A percentile compares a stretch with the other conserved stretches of the same genome.
These are phyloP conservation scores for Irpex sp. DNA, from an alignment of 1,284 basidiomycete species.

Conservation along the genomic window DNA sequence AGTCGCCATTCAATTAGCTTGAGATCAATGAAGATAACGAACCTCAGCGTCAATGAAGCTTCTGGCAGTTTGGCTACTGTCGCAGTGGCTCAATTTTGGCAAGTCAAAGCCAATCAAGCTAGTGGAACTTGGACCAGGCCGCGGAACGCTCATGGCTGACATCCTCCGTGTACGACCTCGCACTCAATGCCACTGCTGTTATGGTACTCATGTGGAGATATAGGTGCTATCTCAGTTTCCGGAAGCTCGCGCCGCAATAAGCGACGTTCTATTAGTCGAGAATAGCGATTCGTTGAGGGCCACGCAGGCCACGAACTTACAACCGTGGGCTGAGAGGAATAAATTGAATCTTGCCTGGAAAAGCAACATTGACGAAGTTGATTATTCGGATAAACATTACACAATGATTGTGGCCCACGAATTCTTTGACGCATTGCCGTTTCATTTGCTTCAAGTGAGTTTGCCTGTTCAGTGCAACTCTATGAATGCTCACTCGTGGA, in stretches of 20 bases:
- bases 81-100: constrained; percentile 70
- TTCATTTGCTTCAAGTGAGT: constrained; percentile 84
- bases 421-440: constrained; percentile 96
- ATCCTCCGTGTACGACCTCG: constrained; percentile 70
- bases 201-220: constrained; percentile 18
- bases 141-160: constrained; percentile 91
- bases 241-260: constrained; percentile 35
- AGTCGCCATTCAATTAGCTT: constrained; percentile 18
- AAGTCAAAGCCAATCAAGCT: constrained; percentile 58
- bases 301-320: constrained; percentile 62
- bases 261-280: constrained; percentile 77
- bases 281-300: constrained; percentile 67
- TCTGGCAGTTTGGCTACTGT: constrained; percentile 82
- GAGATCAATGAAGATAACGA: constrained; percentile 34
- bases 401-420: constrained; percentile 95
- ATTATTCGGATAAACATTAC: constrained; percentile 52
- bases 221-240: constrained; percentile 57
- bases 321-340: constrained; percentile 21
- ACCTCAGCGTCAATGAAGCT: constrained; percentile 49
- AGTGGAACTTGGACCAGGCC: constrained; percentile 92
- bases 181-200: neutral
- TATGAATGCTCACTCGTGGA: neutral
- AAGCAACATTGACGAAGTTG: constrained; percentile 68
- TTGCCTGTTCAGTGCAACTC: neutral
- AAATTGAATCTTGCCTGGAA: constrained; percentile 66